A percentile compares a stretch with the other conserved stretches of the same genome.
These are phyloP conservation scores for Magnolia sinica DNA, from an alignment of 164 flowering plant species.

Conservation along the genomic window DNA sequence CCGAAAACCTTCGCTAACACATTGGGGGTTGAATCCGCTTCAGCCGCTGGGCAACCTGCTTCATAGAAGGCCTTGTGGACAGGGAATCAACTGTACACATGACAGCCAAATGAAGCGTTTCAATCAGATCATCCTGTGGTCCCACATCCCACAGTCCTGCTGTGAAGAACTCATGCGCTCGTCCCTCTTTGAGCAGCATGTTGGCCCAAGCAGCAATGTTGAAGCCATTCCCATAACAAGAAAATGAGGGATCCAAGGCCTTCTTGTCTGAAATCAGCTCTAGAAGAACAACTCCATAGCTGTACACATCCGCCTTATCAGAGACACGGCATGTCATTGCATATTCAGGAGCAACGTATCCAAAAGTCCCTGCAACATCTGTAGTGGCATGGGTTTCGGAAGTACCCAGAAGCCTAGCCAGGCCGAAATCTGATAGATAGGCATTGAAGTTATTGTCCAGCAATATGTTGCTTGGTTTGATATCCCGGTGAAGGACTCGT, in stretches of 20 bases:
- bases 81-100: conserved; percentile 86
- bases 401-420: conserved; percentile 84
- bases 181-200: conserved; percentile 80
- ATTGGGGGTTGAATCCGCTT: conserved; percentile 79
- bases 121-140: conserved; percentile 80
- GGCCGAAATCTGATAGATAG: conserved; percentile 86
- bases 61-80: conserved; percentile 83
- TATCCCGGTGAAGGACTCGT: conserved; percentile 90
- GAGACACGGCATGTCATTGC: conserved; percentile 96
- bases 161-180: conserved; percentile 79
- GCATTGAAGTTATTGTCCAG: conserved; percentile 82
- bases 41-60: conserved; percentile 74
- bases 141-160: conserved; percentile 83
- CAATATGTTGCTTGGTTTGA: conserved; percentile 89
- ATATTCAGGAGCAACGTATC: conserved; percentile 92
- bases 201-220: conserved; percentile 91
- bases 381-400: conserved; percentile 99
- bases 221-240: conserved; percentile 81
- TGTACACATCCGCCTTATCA: conserved; percentile 91
- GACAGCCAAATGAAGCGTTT: conserved; percentile 75
- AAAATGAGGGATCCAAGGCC: conserved; percentile 85
- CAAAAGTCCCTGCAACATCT: conserved; percentile 93
- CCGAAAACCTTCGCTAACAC: conserved; percentile 34
- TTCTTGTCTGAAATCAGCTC: conserved; percentile 89
- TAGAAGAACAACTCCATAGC: conserved; percentile 84